Base-by-base conservation (phyloP, 768 basidiomycete genomes). In the Saitozyma sp. region DNA sequence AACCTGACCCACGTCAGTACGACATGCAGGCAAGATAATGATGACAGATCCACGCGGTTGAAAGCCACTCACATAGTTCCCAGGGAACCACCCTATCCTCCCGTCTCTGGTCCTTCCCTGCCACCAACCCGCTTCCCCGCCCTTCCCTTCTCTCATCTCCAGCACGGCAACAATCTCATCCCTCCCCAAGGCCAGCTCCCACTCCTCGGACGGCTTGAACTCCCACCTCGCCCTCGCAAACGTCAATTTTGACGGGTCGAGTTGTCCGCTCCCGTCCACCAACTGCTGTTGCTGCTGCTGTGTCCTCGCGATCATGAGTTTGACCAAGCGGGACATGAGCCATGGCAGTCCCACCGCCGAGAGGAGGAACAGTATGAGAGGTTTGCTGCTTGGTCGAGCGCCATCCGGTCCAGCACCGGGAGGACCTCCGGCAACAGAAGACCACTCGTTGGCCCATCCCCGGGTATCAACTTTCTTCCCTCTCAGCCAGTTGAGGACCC, bases 121-220 rank as follows among this genome's bases (percentile, higher is more conserved):
- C 93, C 92, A 97, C 94, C 94, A 98, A 61, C 92, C 93, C 59
- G 83, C 81, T 2, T 87, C 86, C 66, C 89, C 86, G 6, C 88
- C 87, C 0, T 89, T 89, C 0, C 86, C 88, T 11, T 89, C 89
- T 50, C 89, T 75, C 77, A 90, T 91, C 50, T 85, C 89, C 79
- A 91, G 86, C 51, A 98, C 86, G 1, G 95, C 95, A 3, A 98
- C 90, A 53, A 97, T 91, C 80, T 96, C 94, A 72, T 94, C 89
- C 80, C 90, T 87, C 70, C 88, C 86, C 57, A 98, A 83, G 17
- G 82, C 81, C 14, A 98, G 85, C 81, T 98, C 94, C 46, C 87
- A 85, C 29, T 87, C 86, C 39, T 86, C 87, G 6, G 86, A 84
- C 1, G 90, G 84, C 2, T 85, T 83, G 78, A 97, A 96, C 0